Conservation (phyloP, 371 early-diverging fungal genomes). For the Mucor ambiguus region DNA sequence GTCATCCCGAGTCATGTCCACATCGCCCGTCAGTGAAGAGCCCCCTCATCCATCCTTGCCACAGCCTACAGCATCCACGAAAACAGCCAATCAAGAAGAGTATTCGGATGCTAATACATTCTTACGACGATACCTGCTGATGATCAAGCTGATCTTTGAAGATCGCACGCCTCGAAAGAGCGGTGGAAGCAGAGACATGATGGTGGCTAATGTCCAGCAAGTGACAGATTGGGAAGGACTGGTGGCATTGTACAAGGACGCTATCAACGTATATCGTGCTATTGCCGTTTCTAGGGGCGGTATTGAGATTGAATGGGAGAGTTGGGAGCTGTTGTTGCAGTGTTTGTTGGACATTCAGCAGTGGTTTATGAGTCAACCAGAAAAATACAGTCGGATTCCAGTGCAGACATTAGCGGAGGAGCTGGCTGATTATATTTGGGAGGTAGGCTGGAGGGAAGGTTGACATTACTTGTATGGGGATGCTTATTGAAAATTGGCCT, state of each 20-base stretch:
- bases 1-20: conserved; percentile 2
- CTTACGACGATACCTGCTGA: conserved; percentile 59
- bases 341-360: conserved; percentile 61
- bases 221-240: conserved; percentile 56
- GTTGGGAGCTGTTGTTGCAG: conserved; percentile 57
- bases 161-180: conserved; percentile 16
- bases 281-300: conserved; percentile 56
- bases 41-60: conserved; percentile 5
- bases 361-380: conserved; percentile 53
- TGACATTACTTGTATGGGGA: background rate
- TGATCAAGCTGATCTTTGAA: conserved; percentile 59
- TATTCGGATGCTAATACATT: conserved; percentile 59
- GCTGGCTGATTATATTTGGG: conserved; percentile 56
- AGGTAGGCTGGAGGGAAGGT: conserved; percentile 36
- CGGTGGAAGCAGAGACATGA: conserved; percentile 6
- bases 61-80: background rate
- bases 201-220: conserved; percentile 23
- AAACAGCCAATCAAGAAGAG: background rate
- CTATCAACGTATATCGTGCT: conserved; percentile 62
- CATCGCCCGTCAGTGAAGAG: conserved; percentile 18
- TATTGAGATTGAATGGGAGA: conserved; percentile 66
- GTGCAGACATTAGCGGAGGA: conserved; percentile 55
- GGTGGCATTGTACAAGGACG: conserved; percentile 57
- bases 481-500: background rate
- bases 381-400: conserved; percentile 52